Evolutionary conservation across 164 flowering plant species (phyloP).

Genomic region (Tetrastigma voinierianum): DNA sequence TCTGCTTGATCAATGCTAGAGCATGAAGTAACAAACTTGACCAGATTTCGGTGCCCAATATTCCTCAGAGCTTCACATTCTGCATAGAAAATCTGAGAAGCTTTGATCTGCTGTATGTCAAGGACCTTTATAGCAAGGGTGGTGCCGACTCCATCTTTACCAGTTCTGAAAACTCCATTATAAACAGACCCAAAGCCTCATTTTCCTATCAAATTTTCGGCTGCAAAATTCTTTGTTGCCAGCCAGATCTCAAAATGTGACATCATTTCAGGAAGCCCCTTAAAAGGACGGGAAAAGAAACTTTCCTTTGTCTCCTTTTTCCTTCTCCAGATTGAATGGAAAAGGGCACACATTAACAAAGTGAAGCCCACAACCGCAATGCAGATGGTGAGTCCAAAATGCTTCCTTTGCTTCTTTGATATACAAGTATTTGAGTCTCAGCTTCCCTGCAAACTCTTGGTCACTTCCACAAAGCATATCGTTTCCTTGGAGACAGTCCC

Average conservation of each 20-base stretch:
- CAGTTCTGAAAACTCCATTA: constrained; percentile 18
- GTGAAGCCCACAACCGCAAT: neutral
- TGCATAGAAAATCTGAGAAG: constrained; percentile 24
- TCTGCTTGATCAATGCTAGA: constrained; percentile 28
- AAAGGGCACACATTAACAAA: neutral
- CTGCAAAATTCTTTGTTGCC: constrained; percentile 29
- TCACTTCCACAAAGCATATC: neutral
- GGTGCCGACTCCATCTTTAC: neutral
- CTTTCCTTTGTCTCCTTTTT: neutral
- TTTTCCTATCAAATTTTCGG: constrained; percentile 26
- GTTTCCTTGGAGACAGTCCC: too few relatives aligned
- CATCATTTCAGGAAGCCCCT: neutral
- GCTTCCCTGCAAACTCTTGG: neutral
- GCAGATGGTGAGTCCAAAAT: neutral
- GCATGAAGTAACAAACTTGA: constrained; percentile 29
- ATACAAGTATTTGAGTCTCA: neutral
- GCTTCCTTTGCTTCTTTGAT: neutral
- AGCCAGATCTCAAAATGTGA: constrained; percentile 18
- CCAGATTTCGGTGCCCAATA: constrained; percentile 37
- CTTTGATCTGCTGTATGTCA: constrained; percentile 24
- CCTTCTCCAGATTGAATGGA: neutral
- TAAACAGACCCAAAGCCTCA: constrained; percentile 42
- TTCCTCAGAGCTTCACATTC: constrained; percentile 34
- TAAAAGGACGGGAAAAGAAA: neutral
- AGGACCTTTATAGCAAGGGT: constrained; percentile 38